phyloP scores from a whole-genome alignment of 306 rosid species.

The Mimosa pudica region DNA sequence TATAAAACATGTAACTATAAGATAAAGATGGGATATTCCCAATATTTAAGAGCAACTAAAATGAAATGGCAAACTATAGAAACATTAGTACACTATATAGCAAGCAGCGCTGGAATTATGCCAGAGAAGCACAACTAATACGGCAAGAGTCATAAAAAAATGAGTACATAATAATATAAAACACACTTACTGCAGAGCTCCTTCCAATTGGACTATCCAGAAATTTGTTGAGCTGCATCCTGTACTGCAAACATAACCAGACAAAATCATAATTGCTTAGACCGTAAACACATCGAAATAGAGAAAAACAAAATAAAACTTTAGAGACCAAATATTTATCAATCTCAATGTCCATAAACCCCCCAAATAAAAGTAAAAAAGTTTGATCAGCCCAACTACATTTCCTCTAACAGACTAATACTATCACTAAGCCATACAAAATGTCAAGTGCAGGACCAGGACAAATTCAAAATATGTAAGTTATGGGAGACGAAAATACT shows the following conservation, averaged over 20 bases:
- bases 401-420: background rate
- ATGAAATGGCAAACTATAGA: background rate
- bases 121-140: background rate
- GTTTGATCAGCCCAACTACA: background rate
- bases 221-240: conserved; percentile 63
- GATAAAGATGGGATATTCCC: background rate
- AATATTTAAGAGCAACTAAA: background rate
- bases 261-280: conserved; percentile 19
- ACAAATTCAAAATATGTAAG: background rate
- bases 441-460: background rate
- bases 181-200: conserved; percentile 60
- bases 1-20: background rate
- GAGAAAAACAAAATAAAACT: background rate
- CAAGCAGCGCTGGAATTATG: background rate
- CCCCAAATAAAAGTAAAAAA: background rate
- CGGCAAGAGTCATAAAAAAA: background rate
- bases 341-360: background rate
- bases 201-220: conserved; percentile 75
- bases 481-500: background rate
- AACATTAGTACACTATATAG: background rate
- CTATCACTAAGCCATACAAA: background rate
- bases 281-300: background rate
- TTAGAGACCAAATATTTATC: background rate
- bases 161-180: background rate
- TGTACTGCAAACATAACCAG: conserved; percentile 64